Base-by-base conservation (phyloP, 768 basidiomycete species). In the Omphalotus guepiniiformis region DNA sequence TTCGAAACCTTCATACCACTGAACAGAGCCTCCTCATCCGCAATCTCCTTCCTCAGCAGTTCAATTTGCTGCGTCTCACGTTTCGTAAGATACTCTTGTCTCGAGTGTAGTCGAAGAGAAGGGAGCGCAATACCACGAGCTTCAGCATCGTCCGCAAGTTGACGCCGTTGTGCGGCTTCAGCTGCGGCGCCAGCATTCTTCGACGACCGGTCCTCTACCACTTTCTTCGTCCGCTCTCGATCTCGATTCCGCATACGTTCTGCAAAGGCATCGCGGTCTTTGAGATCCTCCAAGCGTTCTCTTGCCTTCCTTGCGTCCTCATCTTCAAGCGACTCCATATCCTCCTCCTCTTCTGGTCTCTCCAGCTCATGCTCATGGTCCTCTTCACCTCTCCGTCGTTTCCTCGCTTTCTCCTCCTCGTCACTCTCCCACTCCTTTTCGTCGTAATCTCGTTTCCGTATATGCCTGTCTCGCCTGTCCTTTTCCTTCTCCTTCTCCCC, bases 11-110 rank as follows among this genome's bases (percentile, higher is more conserved):
- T 90, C 86, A 95, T 93, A 13, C 94, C 93, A 19, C 76, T 69
- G 67, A 96, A 96, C 19, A 98, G 74, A 1, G 83, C 80, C 65
- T 94, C 89, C 51, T 97, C 94, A 58, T 99, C 96, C 48, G 87
- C 83, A 47, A 99, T 95, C 66, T 97, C 94, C 62, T 85, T 82
- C 45, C 89, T 80, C 39, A 98, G 71, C 12, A 99, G 76, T 58
- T 98, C 96, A 55, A 98, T 86, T 63, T 93, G 91, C 65, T 99
- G 96, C 28, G 88, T 72, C 72, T 99, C 96, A 59, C 96, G 88
- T 62, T 98, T 98, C 19, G 91, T 88, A 52, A 99, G 76, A 60
- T 99, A 99, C 64, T 94, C 91, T 62, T 98, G 89, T 44, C 96
- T 84, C 2, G 94, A 94, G 57, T 86, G 89, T 48, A 88, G 73